These are phyloP conservation scores for Rhexocercosporidium sp. DNA, from an alignment of 2,329 filamentous ascomycete genomes.

Conservation along the genomic window DNA sequence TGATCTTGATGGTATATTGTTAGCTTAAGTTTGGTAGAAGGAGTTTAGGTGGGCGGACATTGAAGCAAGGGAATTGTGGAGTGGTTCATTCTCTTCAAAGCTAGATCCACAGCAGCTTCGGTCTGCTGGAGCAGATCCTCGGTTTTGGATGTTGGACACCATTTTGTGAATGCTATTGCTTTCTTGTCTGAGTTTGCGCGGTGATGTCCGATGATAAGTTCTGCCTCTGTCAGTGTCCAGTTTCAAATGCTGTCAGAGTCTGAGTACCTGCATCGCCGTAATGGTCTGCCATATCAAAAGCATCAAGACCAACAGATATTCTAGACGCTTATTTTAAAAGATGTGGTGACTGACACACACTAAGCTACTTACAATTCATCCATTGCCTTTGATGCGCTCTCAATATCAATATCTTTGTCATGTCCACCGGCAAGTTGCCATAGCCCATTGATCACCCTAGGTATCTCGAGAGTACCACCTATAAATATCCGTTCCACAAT, in stretches of 20 bases:
- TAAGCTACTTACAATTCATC: constrained; percentile 17
- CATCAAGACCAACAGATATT: constrained; percentile 19
- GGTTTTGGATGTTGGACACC: constrained; percentile 38
- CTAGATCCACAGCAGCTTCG: not conserved
- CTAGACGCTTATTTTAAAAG: not conserved
- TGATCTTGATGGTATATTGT: not conserved
- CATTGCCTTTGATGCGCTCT: constrained; percentile 23
- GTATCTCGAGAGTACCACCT: constrained; percentile 21
- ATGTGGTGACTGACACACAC: not conserved
- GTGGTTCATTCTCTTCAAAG: not conserved
- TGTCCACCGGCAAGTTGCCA: constrained; percentile 32
- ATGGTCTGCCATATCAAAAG: constrained; percentile 31
- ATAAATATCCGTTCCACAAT: constrained; percentile 35
- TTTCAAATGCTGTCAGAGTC: not conserved
- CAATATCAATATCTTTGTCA: constrained; percentile 26
- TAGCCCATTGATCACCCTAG: constrained; percentile 26
- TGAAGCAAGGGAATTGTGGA: not conserved
- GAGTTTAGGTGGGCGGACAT: not conserved
- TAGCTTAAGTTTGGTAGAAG: not conserved
- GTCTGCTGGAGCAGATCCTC: constrained; percentile 29
- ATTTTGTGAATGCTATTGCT: constrained; percentile 35
- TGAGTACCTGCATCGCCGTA: constrained; percentile 22
- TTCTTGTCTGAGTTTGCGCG: not conserved
- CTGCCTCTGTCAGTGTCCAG: not conserved
- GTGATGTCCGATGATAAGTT: constrained; percentile 25